Evolutionary conservation across 2,329 filamentous ascomycete species (phyloP).

Genomic region (Ophiostoma montium): DNA sequence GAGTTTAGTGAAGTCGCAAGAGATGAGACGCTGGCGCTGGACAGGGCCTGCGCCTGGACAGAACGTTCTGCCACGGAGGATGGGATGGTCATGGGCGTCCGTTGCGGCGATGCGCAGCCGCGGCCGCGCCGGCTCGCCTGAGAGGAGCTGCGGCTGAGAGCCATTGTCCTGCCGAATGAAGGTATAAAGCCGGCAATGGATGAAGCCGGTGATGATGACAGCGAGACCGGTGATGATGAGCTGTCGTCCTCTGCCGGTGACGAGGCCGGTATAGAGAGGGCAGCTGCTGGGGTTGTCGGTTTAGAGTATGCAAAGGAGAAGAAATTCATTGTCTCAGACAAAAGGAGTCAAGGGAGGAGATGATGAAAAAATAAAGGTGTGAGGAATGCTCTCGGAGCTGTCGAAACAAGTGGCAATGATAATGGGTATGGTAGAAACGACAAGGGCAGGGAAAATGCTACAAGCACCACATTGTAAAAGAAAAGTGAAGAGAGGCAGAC

Average conservation of each 20-base stretch:
- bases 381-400: background rate
- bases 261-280: conserved; percentile 2
- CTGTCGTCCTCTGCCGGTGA: conserved; percentile 4
- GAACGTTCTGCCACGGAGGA: background rate
- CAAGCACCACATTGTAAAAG: conserved; percentile 10
- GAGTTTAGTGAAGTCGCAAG: conserved; percentile 28
- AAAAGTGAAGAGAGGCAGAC: background rate
- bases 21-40: conserved; percentile 1
- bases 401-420: background rate
- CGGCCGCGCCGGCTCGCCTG: conserved; percentile 3
- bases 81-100: background rate
- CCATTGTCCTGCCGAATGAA: conserved; percentile 4
- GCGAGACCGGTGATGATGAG: background rate
- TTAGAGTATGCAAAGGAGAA: background rate
- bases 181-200: conserved; percentile 1
- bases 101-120: too few relatives aligned
- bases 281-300: background rate
- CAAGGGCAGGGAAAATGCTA: conserved; percentile 3
- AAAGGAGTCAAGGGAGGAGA: background rate
- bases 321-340: conserved; percentile 4
- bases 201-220: conserved; percentile 5
- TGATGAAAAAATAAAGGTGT: background rate
- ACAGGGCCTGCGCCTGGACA: background rate
- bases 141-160: conserved; percentile 5
- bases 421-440: background rate